phyloP scores from a whole-genome alignment of 2,329 filamentous ascomycete species.

The Pseudogymnoascus sp. region DNA sequence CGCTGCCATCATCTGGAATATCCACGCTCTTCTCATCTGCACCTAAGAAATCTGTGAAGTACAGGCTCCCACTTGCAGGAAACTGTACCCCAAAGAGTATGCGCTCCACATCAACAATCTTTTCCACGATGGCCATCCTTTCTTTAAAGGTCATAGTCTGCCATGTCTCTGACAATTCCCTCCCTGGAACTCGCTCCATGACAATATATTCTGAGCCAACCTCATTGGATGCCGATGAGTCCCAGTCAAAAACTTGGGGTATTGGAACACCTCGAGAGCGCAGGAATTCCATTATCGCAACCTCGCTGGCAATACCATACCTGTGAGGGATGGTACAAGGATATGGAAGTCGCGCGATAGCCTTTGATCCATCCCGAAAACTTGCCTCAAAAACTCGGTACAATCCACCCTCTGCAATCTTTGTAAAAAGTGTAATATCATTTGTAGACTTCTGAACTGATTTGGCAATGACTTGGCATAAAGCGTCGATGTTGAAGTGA shows the following conservation, averaged over 20 bases:
- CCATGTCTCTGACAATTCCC: conserved; percentile 24
- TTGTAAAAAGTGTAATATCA: conserved; percentile 22
- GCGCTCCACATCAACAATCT: conserved; percentile 19
- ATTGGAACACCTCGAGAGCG: conserved; percentile 21
- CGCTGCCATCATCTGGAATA: conserved; percentile 12
- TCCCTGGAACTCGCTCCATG: conserved; percentile 32
- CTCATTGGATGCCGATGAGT: conserved; percentile 25
- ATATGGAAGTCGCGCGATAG: conserved; percentile 19
- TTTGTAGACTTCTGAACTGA: conserved; percentile 18
- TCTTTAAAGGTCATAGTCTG: conserved; percentile 19
- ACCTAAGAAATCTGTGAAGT: conserved; percentile 18
- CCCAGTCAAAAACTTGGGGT: conserved; percentile 26
- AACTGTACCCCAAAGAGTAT: conserved; percentile 16
- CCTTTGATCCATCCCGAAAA: conserved; percentile 16
- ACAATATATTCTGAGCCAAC: conserved; percentile 34
- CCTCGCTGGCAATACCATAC: conserved; percentile 19
- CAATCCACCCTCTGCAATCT: conserved; percentile 26
- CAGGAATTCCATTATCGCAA: conserved; percentile 20
- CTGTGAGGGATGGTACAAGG: conserved; percentile 16
- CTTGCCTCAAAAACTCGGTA: conserved; percentile 24
- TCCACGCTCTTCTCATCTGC: conserved; percentile 16
- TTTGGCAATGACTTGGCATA: conserved; percentile 21
- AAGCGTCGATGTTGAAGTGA: conserved; percentile 22
- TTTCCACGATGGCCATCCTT: conserved; percentile 18
- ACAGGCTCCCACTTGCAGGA: conserved; percentile 19